phyloP scores from a whole-genome alignment of 2,329 filamentous ascomycete genomes.

The Ascochyta rabiei region DNA sequence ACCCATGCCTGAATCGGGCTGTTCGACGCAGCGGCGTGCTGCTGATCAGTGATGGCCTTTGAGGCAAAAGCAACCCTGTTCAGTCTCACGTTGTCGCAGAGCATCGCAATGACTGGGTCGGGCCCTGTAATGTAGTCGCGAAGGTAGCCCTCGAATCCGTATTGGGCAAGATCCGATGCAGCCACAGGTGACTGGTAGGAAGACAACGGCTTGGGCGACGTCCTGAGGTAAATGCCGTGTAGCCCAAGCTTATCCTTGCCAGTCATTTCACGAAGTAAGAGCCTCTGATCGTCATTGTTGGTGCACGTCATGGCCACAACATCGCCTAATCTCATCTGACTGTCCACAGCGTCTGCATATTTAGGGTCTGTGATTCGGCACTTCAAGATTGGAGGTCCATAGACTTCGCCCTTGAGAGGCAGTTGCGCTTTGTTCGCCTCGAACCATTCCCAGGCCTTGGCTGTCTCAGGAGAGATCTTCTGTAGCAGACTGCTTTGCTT shows the following conservation, averaged over 20 bases:
- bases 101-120: slow-evolving; percentile 81
- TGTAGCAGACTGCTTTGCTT: slow-evolving; percentile 65
- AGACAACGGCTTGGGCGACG: slow-evolving; percentile 61
- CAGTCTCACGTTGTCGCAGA: slow-evolving; percentile 75
- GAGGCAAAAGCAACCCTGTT: slow-evolving; percentile 71
- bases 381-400: slow-evolving; percentile 78
- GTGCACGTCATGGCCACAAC: slow-evolving; percentile 75
- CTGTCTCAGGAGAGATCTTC: slow-evolving; percentile 66
- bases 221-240: slow-evolving; percentile 73
- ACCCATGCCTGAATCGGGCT: slow-evolving; percentile 71
- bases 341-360: slow-evolving; percentile 68
- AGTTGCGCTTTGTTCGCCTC: slow-evolving; percentile 64
- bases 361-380: slow-evolving; percentile 78
- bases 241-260: slow-evolving; percentile 61
- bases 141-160: slow-evolving; percentile 79
- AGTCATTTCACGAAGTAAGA: slow-evolving; percentile 70
- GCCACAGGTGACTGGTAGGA: slow-evolving; percentile 63
- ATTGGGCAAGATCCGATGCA: slow-evolving; percentile 59
- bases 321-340: slow-evolving; percentile 59
- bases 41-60: slow-evolving; percentile 66
- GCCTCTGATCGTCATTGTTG: slow-evolving; percentile 74
- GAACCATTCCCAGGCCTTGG: slow-evolving; percentile 81
- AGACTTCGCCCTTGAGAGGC: slow-evolving; percentile 76
- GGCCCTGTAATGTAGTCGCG: slow-evolving; percentile 82
- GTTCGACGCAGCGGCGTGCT: slow-evolving; percentile 69